phyloP scores from a whole-genome alignment of 495 filamentous ascomycete genomes.

The Achaetomiella virescens region DNA sequence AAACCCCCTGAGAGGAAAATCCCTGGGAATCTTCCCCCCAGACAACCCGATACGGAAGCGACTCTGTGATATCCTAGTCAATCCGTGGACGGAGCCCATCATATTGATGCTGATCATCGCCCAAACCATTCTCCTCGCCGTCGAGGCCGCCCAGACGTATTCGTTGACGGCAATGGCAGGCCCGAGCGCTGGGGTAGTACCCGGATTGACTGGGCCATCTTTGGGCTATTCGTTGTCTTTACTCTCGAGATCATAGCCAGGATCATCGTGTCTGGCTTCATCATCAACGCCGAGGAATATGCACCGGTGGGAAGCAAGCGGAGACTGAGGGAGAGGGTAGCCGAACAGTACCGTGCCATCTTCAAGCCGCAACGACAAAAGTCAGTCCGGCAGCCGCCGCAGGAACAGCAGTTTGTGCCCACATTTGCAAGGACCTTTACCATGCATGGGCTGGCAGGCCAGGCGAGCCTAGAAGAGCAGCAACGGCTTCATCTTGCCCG shows the following conservation, averaged over 20 bases:
- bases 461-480: conserved; percentile 66
- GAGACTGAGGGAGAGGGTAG: conserved; percentile 65
- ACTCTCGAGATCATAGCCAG: conserved; percentile 77
- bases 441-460: conserved; percentile 46
- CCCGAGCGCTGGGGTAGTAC: conserved; percentile 55
- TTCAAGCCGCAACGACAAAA: conserved; percentile 73
- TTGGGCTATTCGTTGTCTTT: conserved; percentile 84
- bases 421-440: conserved; percentile 84
- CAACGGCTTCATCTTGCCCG: conserved; percentile 79
- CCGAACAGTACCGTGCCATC: conserved; percentile 66
- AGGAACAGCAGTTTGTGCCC: conserved; percentile 42
- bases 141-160: conserved; percentile 72
- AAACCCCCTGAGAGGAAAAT: conserved; percentile 84
- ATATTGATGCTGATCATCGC: conserved; percentile 83
- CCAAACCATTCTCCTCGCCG: conserved; percentile 77
- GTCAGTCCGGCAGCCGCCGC: conserved; percentile 46
- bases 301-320: conserved; percentile 69
- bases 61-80: conserved; percentile 83
- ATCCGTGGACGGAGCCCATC: conserved; percentile 77
- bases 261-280: conserved; percentile 84
- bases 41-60: conserved; percentile 65
- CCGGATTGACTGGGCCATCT: conserved; percentile 70
- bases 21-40: conserved; percentile 76
- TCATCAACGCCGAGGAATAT: conserved; percentile 82
- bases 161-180: conserved; percentile 43